Percentiles rank a stretch among this genome's conserved stretches.
These are phyloP conservation scores for Fusarium mangiferae DNA, from an alignment of 2,329 filamentous ascomycete species.

Conservation along the genomic window DNA sequence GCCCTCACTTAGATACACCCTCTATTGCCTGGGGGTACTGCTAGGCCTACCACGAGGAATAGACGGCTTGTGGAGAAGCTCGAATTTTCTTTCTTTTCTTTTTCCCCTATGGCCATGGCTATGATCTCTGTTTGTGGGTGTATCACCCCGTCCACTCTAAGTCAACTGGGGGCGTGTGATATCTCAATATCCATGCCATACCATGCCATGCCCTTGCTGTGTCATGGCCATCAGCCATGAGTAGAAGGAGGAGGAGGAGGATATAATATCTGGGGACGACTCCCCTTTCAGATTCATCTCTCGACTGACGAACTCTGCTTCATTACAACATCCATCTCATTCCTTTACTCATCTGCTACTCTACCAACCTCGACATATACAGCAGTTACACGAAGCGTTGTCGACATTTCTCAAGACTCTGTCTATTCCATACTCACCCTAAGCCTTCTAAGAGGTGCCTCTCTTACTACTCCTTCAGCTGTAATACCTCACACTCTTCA, in stretches of 20 bases:
- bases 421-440: background rate
- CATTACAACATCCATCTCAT: constrained; percentile 1
- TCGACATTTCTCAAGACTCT: background rate
- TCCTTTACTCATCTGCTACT: background rate
- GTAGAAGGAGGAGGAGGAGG: constrained; percentile 5
- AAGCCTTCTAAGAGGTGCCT: background rate
- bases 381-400: background rate
- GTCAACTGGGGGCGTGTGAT: constrained; percentile 23
- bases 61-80: constrained; percentile 44
- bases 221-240: background rate
- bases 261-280: constrained; percentile 40
- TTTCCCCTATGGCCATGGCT: background rate
- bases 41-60: constrained; percentile 38
- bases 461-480: constrained; percentile 1
- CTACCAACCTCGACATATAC: background rate
- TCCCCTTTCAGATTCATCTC: background rate
- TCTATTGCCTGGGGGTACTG: background rate
- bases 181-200: constrained; percentile 4
- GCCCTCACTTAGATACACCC: constrained; percentile 10
- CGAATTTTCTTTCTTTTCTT: constrained; percentile 24
- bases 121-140: constrained; percentile 29
- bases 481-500: constrained; percentile 4
- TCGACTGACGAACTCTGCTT: constrained; percentile 8
- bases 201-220: constrained; percentile 22
- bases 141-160: constrained; percentile 19